Conservation (phyloP, 2,329 filamentous ascomycete genomes). For the Apiospora saccharicola region DNA sequence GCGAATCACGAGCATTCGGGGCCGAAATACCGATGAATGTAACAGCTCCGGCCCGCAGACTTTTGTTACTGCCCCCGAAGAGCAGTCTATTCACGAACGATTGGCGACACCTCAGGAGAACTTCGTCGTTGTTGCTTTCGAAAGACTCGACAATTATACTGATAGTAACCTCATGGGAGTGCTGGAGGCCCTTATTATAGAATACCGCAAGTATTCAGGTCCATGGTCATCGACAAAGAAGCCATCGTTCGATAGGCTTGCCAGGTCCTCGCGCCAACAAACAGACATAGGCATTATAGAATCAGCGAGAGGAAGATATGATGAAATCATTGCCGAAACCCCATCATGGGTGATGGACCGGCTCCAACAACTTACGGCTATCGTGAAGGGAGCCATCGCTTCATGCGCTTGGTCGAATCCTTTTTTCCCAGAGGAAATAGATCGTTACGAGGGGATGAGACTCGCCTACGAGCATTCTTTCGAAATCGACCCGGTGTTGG, state of each 20-base stretch:
- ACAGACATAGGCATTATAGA: background rate
- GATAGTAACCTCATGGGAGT: background rate
- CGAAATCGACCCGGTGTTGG: background rate
- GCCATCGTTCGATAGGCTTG: background rate
- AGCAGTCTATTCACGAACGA: background rate
- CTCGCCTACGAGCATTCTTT: background rate
- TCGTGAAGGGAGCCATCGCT: background rate
- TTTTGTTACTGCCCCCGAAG: background rate
- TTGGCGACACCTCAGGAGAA: background rate
- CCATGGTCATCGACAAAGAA: background rate
- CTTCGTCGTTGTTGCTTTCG: background rate
- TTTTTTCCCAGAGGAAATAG: background rate
- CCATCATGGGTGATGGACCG: background rate
- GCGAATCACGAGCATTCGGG: background rate
- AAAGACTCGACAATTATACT: background rate
- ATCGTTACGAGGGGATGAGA: background rate
- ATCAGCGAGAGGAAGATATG: background rate
- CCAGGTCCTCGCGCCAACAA: too few species aligned
- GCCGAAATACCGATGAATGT: background rate
- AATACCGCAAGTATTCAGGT: background rate
- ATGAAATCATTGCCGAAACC: background rate
- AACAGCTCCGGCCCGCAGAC: background rate
- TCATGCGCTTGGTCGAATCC: too few species aligned
- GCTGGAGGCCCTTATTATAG: background rate
- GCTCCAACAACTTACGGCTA: background rate